A percentile compares a stretch with the other conserved stretches of the same genome.
phyloP scores from a whole-genome alignment of 2,329 filamentous ascomycete species.

The Zasmidium angulare region DNA sequence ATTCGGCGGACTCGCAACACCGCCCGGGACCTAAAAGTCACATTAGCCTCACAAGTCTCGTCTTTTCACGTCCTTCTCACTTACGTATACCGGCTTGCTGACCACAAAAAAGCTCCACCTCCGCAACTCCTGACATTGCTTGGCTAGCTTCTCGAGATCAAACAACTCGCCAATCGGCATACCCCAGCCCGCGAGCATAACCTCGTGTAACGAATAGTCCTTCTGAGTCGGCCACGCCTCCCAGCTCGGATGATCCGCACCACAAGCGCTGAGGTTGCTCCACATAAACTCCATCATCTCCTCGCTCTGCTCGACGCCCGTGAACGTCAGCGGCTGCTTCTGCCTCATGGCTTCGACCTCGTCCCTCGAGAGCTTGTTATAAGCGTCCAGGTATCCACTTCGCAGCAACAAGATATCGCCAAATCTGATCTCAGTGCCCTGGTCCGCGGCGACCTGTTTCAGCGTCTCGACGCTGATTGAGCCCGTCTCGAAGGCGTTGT shows the following conservation, averaged over 20 bases:
- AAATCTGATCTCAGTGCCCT: slow-evolving; percentile 55
- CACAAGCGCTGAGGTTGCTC: slow-evolving; percentile 40
- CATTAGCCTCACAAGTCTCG: slow-evolving; percentile 41
- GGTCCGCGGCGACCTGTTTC: slow-evolving; percentile 44
- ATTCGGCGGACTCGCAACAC: slow-evolving; percentile 41
- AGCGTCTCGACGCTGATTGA: slow-evolving; percentile 42
- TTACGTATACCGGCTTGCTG: slow-evolving; percentile 50
- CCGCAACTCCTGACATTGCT: slow-evolving; percentile 38
- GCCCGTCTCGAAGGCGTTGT: slow-evolving; percentile 38
- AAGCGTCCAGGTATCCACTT: slow-evolving; percentile 47
- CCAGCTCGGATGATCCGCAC: slow-evolving; percentile 40
- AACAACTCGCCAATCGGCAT: slow-evolving; percentile 54
- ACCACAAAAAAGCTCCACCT: slow-evolving; percentile 51
- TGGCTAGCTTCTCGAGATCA: slow-evolving; percentile 48
- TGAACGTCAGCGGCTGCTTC: slow-evolving; percentile 45
- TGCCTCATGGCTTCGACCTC: slow-evolving; percentile 40
- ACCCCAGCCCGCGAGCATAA: slow-evolving; percentile 51
- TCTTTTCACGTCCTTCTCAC: no score
- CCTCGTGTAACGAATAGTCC: slow-evolving; percentile 44
- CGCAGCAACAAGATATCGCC: slow-evolving; percentile 56
- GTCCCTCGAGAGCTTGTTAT: slow-evolving; percentile 38
- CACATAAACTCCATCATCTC: slow-evolving; percentile 45
- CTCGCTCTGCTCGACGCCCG: slow-evolving; percentile 50
- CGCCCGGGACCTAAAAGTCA: slow-evolving; percentile 34
- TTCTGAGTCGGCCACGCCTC: slow-evolving; percentile 40